phyloP scores from a whole-genome alignment of 2,329 filamentous ascomycete genomes.

The Tolypocladium amazonense region DNA sequence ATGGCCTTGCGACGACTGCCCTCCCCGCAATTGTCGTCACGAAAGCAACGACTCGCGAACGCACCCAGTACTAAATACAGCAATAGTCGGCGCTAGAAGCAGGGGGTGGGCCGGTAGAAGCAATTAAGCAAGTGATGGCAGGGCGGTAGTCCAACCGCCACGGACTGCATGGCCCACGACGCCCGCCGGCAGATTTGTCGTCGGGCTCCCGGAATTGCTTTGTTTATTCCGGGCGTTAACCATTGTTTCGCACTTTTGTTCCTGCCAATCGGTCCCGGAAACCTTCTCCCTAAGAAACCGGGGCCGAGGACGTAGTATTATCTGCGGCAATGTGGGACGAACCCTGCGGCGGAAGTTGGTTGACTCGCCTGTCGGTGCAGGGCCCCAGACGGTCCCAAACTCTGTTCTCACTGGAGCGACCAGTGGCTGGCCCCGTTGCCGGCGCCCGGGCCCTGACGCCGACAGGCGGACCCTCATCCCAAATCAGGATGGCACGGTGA shows the following conservation, averaged over 20 bases:
- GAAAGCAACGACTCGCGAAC: not conserved
- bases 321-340: not conserved
- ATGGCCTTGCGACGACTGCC: not conserved
- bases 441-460: not conserved
- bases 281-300: not conserved
- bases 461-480: not conserved
- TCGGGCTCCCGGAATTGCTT: not conserved
- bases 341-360: not conserved
- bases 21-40: not conserved
- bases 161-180: not conserved
- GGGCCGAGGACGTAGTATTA: not conserved
- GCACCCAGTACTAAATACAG: not conserved
- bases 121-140: too few relatives aligned
- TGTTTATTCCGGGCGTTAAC: not conserved
- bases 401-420: not conserved
- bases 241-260: not conserved
- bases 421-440: not conserved
- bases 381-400: constrained; percentile 5
- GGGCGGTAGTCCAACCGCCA: not conserved
- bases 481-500: not conserved
- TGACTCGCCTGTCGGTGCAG: not conserved
- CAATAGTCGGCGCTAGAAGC: not conserved
- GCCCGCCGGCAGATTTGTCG: not conserved
- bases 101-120: not conserved
- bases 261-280: not conserved